A percentile compares a stretch with the other conserved stretches of the same genome.
These are phyloP conservation scores for Cornus controversa DNA, from an alignment of 148 eudicot species.

Conservation along the genomic window DNA sequence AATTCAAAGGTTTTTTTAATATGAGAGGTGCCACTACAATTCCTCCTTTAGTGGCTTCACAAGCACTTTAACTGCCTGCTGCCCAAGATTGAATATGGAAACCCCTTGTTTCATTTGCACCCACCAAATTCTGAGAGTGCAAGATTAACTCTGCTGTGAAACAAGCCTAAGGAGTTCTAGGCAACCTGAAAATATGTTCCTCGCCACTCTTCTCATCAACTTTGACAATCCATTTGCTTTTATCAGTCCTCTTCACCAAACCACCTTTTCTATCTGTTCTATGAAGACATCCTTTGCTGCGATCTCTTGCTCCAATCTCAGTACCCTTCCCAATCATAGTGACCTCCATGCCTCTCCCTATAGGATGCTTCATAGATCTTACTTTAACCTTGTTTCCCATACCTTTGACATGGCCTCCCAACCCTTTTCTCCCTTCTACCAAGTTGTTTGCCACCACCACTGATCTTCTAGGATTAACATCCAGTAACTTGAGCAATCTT, in stretches of 20 bases:
- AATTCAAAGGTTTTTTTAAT: too few species aligned
- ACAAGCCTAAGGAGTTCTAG: conserved; percentile 7
- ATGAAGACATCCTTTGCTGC: not conserved
- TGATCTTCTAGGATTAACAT: conserved; percentile 31
- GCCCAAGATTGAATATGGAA: not conserved
- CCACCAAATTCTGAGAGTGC: not conserved
- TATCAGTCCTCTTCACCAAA: conserved; percentile 14
- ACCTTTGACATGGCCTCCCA: conserved; percentile 30
- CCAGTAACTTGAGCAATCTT: conserved; percentile 18
- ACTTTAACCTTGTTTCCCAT: conserved; percentile 19
- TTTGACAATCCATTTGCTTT: conserved; percentile 40
- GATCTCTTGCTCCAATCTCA: not conserved
- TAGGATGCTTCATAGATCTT: conserved; percentile 20
- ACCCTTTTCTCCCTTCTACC: conserved; percentile 31
- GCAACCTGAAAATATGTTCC: conserved; percentile 39
- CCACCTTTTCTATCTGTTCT: conserved; percentile 18
- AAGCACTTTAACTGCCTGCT: not conserved
- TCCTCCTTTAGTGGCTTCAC: too few species aligned
- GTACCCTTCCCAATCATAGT: conserved; percentile 29
- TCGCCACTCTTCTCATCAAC: conserved; percentile 45
- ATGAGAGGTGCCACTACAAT: too few species aligned
- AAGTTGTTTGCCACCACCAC: conserved; percentile 42
- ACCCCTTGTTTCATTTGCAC: not conserved
- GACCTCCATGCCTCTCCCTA: conserved; percentile 5
- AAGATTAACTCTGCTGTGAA: not conserved